phyloP scores from a whole-genome alignment of 2,329 filamentous ascomycete genomes.

The Paecilomyces sp. region DNA sequence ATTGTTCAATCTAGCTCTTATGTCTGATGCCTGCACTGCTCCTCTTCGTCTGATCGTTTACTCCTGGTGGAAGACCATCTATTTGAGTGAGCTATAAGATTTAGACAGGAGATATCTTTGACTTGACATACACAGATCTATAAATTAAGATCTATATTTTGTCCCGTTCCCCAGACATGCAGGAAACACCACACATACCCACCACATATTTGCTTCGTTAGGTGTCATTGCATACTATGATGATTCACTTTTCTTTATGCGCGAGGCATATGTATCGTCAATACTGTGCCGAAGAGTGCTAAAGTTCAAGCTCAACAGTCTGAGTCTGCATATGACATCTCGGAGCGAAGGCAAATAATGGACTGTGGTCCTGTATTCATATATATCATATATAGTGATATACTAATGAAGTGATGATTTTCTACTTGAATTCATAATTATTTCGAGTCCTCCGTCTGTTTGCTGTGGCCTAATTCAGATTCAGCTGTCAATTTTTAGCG shows the following conservation, averaged over 20 bases:
- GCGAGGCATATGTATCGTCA: constrained; percentile 11
- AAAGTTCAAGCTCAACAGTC: constrained; percentile 27
- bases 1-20: too few relatives aligned
- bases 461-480: too few relatives aligned
- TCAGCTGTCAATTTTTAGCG: too few relatives aligned
- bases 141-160: too few relatives aligned
- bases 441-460: too few relatives aligned
- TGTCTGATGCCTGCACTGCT: too few relatives aligned
- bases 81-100: too few relatives aligned
- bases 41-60: too few relatives aligned
- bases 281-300: constrained; percentile 13
- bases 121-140: too few relatives aligned
- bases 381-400: not conserved
- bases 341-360: not conserved
- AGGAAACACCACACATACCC: not conserved
- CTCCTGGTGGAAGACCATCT: too few relatives aligned
- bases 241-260: constrained; percentile 16
- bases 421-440: too few relatives aligned
- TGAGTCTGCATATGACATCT: constrained; percentile 13
- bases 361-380: not conserved
- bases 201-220: not conserved
- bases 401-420: not conserved
- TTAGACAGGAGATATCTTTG: too few relatives aligned
- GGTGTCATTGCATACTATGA: constrained; percentile 13
- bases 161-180: not conserved